Conservation (phyloP, 2,329 filamentous ascomycete genomes). For the Fusarium chaquense region DNA sequence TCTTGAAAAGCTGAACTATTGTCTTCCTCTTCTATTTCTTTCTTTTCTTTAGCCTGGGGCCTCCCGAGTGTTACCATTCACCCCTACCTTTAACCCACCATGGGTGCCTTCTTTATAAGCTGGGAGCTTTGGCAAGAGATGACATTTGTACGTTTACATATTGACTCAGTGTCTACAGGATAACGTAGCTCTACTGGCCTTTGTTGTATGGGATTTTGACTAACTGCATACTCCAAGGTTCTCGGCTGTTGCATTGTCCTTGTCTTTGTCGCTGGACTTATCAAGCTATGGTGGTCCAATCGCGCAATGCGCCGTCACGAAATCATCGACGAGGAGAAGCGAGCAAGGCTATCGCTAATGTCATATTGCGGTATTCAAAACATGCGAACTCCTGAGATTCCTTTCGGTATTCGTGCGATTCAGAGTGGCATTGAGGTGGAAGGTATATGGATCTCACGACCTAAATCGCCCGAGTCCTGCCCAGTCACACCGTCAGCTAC, state of each 20-base stretch:
- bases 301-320: constrained; percentile 68
- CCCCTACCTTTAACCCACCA: constrained; percentile 33
- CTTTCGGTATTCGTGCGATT: constrained; percentile 88
- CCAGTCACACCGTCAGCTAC: constrained; percentile 44
- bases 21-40: constrained; percentile 5
- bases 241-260: constrained; percentile 77
- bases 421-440: constrained; percentile 86
- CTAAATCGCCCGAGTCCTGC: constrained; percentile 55
- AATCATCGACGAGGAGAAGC: constrained; percentile 74
- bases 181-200: not conserved
- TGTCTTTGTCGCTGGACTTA: constrained; percentile 75
- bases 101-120: constrained; percentile 68
- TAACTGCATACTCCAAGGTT: constrained; percentile 63
- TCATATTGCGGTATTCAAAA: constrained; percentile 64
- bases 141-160: constrained; percentile 78
- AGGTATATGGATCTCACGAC: constrained; percentile 80
- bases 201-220: not conserved
- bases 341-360: constrained; percentile 64
- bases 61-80: constrained; percentile 5
- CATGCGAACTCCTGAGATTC: constrained; percentile 69
- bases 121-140: constrained; percentile 92
- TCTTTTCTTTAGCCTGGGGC: not conserved
- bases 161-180: not conserved
- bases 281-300: constrained; percentile 75
- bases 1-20: constrained; percentile 26